Percentiles rank a stretch among this genome's conserved stretches.
Evolutionary conservation across 2,329 filamentous ascomycete genomes (phyloP).

Genomic region (Diaporthe ilicicola): DNA sequence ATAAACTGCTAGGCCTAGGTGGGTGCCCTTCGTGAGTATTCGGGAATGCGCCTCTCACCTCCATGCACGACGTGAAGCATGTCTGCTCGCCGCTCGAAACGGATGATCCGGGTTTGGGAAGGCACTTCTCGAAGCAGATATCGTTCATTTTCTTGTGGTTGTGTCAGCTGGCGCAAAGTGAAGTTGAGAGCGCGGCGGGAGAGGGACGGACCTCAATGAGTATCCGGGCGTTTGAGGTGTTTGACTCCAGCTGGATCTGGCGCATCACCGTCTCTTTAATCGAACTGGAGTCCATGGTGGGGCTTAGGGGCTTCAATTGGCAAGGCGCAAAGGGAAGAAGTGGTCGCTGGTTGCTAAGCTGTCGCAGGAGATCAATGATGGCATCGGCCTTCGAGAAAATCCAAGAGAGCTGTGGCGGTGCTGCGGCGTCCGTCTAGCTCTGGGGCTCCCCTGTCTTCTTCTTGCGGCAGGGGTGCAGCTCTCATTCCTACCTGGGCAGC

Average conservation of each 20-base stretch:
- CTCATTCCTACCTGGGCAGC: background rate
- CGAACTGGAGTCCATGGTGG: slow-evolving; percentile 64
- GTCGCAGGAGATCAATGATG: slow-evolving; percentile 28
- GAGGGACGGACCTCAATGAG: slow-evolving; percentile 70
- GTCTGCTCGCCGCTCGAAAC: slow-evolving; percentile 73
- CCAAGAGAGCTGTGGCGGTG: slow-evolving; percentile 30
- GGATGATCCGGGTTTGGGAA: slow-evolving; percentile 73
- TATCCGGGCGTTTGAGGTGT: slow-evolving; percentile 72
- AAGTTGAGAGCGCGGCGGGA: background rate
- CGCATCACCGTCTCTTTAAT: slow-evolving; percentile 71
- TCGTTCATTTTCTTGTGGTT: slow-evolving; percentile 76
- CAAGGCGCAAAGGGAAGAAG: background rate
- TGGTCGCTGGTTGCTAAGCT: slow-evolving; percentile 8
- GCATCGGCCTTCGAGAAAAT: slow-evolving; percentile 32
- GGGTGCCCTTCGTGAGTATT: background rate
- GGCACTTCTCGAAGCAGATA: slow-evolving; percentile 81
- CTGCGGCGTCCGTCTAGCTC: slow-evolving; percentile 2
- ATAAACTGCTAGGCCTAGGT: background rate
- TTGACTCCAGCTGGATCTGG: slow-evolving; percentile 70
- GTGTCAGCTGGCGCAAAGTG: slow-evolving; percentile 23
- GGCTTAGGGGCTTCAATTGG: background rate
- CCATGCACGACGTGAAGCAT: slow-evolving; percentile 81
- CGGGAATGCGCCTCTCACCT: slow-evolving; percentile 43
- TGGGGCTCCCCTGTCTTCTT: slow-evolving; percentile 18
- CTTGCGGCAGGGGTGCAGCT: slow-evolving; percentile 26